Evolutionary conservation across 805 yeast species (phyloP).

Genomic region (Wilhelminamyces savonicus): DNA sequence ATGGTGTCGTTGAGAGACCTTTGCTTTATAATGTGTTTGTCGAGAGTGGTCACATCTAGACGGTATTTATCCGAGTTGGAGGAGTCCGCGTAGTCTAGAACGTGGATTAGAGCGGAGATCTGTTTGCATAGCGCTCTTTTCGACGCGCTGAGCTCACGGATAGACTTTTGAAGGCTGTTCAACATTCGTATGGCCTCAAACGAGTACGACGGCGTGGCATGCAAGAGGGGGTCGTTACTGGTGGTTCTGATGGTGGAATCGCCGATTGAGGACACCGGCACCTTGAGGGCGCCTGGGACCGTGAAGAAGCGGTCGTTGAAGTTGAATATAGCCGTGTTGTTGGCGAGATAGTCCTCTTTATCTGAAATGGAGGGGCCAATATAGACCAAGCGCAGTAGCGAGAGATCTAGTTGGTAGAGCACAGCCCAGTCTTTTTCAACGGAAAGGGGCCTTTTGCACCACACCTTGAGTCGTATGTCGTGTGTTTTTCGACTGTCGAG

Average conservation of each 20-base stretch:
- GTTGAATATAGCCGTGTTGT: constrained; percentile 15
- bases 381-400: constrained; percentile 10
- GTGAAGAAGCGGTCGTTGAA: constrained; percentile 16
- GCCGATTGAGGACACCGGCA: neutral
- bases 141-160: constrained; percentile 21
- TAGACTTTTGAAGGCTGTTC: constrained; percentile 16
- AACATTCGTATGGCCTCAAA: constrained; percentile 25
- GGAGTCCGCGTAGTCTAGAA: neutral
- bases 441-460: constrained; percentile 8
- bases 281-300: constrained; percentile 4
- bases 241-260: neutral
- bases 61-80: constrained; percentile 3
- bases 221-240: neutral
- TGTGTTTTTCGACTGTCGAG: constrained; percentile 2
- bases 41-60: constrained; percentile 4
- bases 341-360: constrained; percentile 9
- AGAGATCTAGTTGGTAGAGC: constrained; percentile 9
- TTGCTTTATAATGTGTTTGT: constrained; percentile 13
- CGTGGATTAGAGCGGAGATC: constrained; percentile 9
- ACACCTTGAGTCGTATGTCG: constrained; percentile 17
- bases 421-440: constrained; percentile 13
- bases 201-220: constrained; percentile 13
- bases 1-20: constrained; percentile 16
- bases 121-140: constrained; percentile 16
- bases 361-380: constrained; percentile 5